A percentile compares a stretch with the other conserved stretches of the same genome.
Conservation (phyloP, 1,139 yeast species). For the Candida sp. region DNA sequence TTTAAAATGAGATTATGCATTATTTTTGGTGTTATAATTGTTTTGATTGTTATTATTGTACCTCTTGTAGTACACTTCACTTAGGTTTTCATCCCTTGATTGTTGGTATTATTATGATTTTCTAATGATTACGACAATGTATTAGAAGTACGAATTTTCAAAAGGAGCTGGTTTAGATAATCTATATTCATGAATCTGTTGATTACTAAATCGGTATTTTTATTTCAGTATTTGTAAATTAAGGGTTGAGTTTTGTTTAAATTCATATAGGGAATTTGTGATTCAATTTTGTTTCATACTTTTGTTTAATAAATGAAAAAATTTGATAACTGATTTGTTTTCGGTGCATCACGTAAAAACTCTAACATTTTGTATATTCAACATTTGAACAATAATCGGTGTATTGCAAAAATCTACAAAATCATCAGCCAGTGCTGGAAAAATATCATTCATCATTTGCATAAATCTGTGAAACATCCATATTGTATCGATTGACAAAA, state of each 20-base stretch:
- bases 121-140: neutral
- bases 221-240: neutral
- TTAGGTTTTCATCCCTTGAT: constrained; percentile 11
- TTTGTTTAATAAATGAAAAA: neutral
- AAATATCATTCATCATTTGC: too few species aligned
- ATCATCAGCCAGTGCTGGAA: too few species aligned
- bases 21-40: constrained; percentile 73
- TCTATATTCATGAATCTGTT: neutral
- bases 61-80: constrained; percentile 92
- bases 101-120: neutral
- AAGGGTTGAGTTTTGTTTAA: neutral
- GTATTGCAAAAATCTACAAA: too few species aligned
- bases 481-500: too few species aligned
- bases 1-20: constrained; percentile 95
- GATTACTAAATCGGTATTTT: neutral
- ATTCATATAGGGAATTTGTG: neutral
- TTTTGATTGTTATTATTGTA: constrained; percentile 85
- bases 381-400: too few species aligned
- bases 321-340: too few species aligned
- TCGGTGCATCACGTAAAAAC: too few species aligned
- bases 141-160: neutral
- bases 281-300: neutral
- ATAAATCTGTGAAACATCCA: too few species aligned
- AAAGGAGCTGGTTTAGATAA: neutral
- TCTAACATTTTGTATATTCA: too few species aligned